phyloP scores from a whole-genome alignment of 2,329 filamentous ascomycete genomes.

The Acrocalymma vagum region DNA sequence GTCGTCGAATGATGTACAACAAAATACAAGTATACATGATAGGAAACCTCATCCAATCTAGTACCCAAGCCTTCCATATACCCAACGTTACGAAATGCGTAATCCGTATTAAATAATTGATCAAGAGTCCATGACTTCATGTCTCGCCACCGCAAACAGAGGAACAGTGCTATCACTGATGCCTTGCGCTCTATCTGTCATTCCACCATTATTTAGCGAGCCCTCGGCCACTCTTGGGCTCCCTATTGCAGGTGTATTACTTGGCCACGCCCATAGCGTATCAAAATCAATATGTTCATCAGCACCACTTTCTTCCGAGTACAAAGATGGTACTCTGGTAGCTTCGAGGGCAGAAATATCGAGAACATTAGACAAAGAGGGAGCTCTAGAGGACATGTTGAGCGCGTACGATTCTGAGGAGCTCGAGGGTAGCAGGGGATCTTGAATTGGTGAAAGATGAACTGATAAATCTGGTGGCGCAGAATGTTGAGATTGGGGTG shows the following conservation, averaged over 20 bases:
- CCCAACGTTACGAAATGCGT: no score
- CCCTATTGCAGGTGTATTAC: slow-evolving; percentile 41
- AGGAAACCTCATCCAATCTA: no score
- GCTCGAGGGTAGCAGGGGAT: slow-evolving; percentile 19
- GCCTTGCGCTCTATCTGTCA: slow-evolving; percentile 28
- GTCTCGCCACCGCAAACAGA: slow-evolving; percentile 40
- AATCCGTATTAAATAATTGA: no score
- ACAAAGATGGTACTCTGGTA: slow-evolving; percentile 40
- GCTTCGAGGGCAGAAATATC: slow-evolving; percentile 47
- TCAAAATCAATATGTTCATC: slow-evolving; percentile 54
- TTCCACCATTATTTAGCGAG: slow-evolving; percentile 11
- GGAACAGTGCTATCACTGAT: slow-evolving; percentile 42
- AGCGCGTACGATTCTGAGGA: slow-evolving; percentile 9
- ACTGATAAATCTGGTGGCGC: slow-evolving; percentile 32
- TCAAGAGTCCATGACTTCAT: slow-evolving; percentile 10
- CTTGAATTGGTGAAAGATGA: slow-evolving; percentile 40
- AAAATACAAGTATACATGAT: no score
- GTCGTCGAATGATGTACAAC: no score
- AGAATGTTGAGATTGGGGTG: slow-evolving; percentile 10
- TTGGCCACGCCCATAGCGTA: slow-evolving; percentile 51
- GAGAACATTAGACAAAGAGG: slow-evolving; percentile 45
- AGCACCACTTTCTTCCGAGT: slow-evolving; percentile 41
- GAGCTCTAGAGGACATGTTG: slow-evolving; percentile 22
- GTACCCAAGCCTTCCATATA: no score
- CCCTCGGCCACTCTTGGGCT: slow-evolving; percentile 28